A percentile compares a stretch with the other conserved stretches of the same genome.
These are phyloP conservation scores for Cladophialophora chaetospira DNA, from an alignment of 2,329 filamentous ascomycete genomes.

Conservation along the genomic window DNA sequence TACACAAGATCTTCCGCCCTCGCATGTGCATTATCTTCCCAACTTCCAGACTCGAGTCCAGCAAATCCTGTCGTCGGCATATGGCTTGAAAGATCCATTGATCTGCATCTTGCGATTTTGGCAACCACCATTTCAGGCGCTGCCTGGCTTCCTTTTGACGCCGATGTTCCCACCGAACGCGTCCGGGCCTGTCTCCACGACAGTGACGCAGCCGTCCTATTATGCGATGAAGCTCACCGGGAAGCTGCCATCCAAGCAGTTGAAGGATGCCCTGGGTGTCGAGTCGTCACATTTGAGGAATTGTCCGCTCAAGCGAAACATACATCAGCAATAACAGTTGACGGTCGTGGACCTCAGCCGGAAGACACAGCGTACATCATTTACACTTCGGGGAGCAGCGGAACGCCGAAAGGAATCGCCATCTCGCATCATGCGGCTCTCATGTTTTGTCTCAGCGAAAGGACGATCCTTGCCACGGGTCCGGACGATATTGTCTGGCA, in stretches of 20 bases:
- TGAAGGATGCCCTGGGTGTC: neutral
- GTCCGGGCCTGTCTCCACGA: slow-evolving; percentile 2
- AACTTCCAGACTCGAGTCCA: neutral
- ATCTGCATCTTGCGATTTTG: slow-evolving; percentile 2
- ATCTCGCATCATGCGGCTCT: slow-evolving; percentile 37
- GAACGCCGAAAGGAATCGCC: slow-evolving; percentile 38
- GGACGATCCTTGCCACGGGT: neutral
- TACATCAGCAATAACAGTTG: neutral
- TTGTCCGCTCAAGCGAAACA: slow-evolving; percentile 1
- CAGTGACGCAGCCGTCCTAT: slow-evolving; percentile 1
- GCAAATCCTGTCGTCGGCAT: neutral
- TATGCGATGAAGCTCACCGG: slow-evolving; percentile 4
- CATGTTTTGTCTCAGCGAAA: slow-evolving; percentile 2
- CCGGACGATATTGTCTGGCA: slow-evolving; percentile 3
- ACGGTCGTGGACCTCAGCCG: neutral
- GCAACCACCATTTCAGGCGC: slow-evolving; percentile 8
- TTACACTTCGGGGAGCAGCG: slow-evolving; percentile 40
- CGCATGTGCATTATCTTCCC: neutral
- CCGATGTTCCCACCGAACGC: slow-evolving; percentile 5
- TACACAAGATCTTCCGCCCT: neutral
- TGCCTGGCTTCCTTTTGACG: slow-evolving; percentile 7
- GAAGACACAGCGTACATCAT: slow-evolving; percentile 34
- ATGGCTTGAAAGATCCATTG: slow-evolving; percentile 10
- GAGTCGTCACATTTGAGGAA: slow-evolving; percentile 5
- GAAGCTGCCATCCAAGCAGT: slow-evolving; percentile 1